Conservation (phyloP, 2,329 filamentous ascomycete genomes). For the Trichoderma asperellum region DNA sequence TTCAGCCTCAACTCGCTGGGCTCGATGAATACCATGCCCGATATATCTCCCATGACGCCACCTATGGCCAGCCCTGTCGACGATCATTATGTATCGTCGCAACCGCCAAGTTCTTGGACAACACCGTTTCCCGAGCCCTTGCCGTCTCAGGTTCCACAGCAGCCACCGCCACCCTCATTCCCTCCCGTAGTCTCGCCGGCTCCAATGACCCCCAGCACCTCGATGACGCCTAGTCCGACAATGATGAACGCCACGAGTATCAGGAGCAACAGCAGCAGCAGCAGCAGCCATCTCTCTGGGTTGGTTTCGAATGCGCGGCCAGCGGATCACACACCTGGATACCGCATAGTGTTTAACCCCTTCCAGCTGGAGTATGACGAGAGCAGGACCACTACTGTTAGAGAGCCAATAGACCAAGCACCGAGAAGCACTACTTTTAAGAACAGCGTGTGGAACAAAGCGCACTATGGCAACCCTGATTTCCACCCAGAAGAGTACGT, state of each 20-base stretch:
- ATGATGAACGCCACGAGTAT: slow-evolving; percentile 7
- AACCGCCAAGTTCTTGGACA: slow-evolving; percentile 47
- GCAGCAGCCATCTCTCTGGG: slow-evolving; percentile 22
- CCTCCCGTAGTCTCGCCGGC: slow-evolving; percentile 40
- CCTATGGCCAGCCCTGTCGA: slow-evolving; percentile 35
- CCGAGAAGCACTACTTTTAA: slow-evolving; percentile 64
- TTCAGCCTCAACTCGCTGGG: slow-evolving; percentile 37
- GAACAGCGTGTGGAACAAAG: slow-evolving; percentile 68
- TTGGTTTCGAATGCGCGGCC: slow-evolving; percentile 18
- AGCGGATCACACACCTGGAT: slow-evolving; percentile 31
- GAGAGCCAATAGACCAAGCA: slow-evolving; percentile 52
- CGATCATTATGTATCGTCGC: slow-evolving; percentile 42
- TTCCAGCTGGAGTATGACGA: slow-evolving; percentile 54
- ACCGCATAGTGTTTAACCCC: slow-evolving; percentile 55
- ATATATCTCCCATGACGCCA: slow-evolving; percentile 42
- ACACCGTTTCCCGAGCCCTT: slow-evolving; percentile 39
- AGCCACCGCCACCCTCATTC: slow-evolving; percentile 39
- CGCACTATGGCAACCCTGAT: slow-evolving; percentile 67
- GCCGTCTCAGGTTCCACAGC: slow-evolving; percentile 33
- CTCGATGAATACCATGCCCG: slow-evolving; percentile 31
- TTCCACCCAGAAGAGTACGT: slow-evolving; percentile 52
- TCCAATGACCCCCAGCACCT: slow-evolving; percentile 37
- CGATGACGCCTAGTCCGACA: slow-evolving; percentile 30
- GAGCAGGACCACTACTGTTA: slow-evolving; percentile 47
- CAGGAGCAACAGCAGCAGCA: slow-evolving; percentile 30